A percentile compares a stretch with the other conserved stretches of the same genome.
These are phyloP conservation scores for Globisporangium carolinianum DNA, from an alignment of 352 stramenopile genomes.

Conservation along the genomic window DNA sequence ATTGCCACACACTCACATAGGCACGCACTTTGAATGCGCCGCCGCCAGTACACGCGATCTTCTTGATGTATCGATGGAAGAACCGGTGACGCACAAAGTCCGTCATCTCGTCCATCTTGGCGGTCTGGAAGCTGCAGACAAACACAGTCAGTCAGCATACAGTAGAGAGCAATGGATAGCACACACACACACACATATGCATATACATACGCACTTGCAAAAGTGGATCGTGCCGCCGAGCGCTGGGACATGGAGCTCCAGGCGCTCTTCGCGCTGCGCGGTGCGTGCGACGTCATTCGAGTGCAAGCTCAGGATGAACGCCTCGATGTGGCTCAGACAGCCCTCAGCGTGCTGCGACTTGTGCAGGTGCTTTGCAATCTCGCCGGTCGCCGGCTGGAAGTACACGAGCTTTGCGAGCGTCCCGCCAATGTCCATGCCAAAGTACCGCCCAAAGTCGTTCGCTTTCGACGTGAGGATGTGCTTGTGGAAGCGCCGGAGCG, in stretches of 20 bases:
- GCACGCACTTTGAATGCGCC: conserved; percentile 91
- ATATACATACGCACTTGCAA: conserved; percentile 29
- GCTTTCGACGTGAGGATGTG: conserved; percentile 63
- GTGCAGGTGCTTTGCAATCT: conserved; percentile 14
- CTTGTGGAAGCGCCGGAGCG: conserved; percentile 61
- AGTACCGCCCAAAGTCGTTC: conserved; percentile 64
- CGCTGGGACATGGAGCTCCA: conserved; percentile 65
- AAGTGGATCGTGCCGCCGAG: conserved; percentile 95
- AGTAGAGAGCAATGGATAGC: neutral
- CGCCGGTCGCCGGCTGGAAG: conserved; percentile 69
- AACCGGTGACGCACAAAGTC: conserved; percentile 65
- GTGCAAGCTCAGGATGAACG: conserved; percentile 39
- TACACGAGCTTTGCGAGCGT: conserved; percentile 92
- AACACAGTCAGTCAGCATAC: conserved; percentile 1
- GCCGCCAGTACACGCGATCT: conserved; percentile 87
- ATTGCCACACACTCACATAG: neutral
- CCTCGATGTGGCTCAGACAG: conserved; percentile 46
- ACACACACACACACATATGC: neutral
- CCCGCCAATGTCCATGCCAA: conserved; percentile 91
- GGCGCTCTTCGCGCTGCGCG: conserved; percentile 45
- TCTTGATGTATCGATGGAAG: conserved; percentile 90
- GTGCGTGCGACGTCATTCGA: conserved; percentile 26
- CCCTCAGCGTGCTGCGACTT: conserved; percentile 29
- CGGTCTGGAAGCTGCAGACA: conserved; percentile 48
- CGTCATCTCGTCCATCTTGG: conserved; percentile 62